Evolutionary conservation across 768 basidiomycete species (phyloP).

Genomic region (Kwoniella bestiolae): DNA sequence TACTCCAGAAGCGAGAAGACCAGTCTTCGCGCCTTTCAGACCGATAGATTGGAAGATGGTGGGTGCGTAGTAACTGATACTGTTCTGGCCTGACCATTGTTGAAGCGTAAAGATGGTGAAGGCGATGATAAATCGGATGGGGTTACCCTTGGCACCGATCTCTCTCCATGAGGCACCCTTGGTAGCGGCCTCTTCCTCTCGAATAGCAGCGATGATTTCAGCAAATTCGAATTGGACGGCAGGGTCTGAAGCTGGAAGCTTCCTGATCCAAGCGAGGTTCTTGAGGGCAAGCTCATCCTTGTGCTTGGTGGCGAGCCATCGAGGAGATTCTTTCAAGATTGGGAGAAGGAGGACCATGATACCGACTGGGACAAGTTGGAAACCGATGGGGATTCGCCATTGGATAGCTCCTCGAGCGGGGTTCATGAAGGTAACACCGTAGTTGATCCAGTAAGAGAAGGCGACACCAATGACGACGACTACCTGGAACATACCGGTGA

Average conservation of each 20-base stretch:
- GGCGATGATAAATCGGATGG: conserved; percentile 81
- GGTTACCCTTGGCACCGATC: conserved; percentile 80
- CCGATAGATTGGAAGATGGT: conserved; percentile 52
- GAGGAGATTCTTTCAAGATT: conserved; percentile 54
- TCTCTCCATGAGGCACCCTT: conserved; percentile 73
- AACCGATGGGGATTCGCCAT: conserved; percentile 48
- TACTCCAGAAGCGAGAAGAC: conserved; percentile 58
- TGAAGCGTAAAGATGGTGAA: conserved; percentile 68
- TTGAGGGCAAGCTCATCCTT: conserved; percentile 61
- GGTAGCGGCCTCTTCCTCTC: conserved; percentile 72
- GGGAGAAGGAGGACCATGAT: conserved; percentile 54
- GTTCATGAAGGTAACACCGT: conserved; percentile 41
- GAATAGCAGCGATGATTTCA: conserved; percentile 79
- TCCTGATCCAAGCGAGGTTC: conserved; percentile 60
- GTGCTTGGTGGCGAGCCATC: conserved; percentile 58
- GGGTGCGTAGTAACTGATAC: conserved; percentile 61
- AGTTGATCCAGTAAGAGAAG: conserved; percentile 63
- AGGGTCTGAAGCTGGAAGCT: conserved; percentile 53
- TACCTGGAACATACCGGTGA: conserved; percentile 85
- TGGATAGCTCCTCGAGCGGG: conserved; percentile 19
- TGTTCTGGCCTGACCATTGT: conserved; percentile 74
- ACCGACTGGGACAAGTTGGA: conserved; percentile 58
- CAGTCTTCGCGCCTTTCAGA: conserved; percentile 51
- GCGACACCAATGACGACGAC: conserved; percentile 84
- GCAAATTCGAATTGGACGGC: conserved; percentile 57